These are phyloP conservation scores for Gymnopus androsaceus DNA, from an alignment of 1,284 basidiomycete genomes.

Conservation along the genomic window DNA sequence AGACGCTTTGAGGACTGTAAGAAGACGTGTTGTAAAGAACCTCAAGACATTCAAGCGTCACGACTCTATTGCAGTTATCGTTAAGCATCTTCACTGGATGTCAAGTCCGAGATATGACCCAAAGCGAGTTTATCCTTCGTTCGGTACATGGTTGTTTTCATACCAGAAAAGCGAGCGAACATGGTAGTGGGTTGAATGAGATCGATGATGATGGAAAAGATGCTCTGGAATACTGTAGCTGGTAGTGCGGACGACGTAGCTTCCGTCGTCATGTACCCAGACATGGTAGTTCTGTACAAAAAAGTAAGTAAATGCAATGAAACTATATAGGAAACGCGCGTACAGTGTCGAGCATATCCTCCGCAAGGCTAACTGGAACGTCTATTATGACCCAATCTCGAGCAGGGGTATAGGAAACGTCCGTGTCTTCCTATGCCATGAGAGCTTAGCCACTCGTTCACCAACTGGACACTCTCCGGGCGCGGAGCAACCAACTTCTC, in stretches of 20 bases:
- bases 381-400: slow-evolving; percentile 69
- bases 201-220: slow-evolving; percentile 64
- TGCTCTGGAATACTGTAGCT: slow-evolving; percentile 67
- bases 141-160: slow-evolving; percentile 44
- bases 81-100: slow-evolving; percentile 46
- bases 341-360: slow-evolving; percentile 70
- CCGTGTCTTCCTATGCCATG: slow-evolving; percentile 50
- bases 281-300: slow-evolving; percentile 43
- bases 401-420: slow-evolving; percentile 56
- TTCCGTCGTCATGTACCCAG: slow-evolving; percentile 58
- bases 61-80: slow-evolving; percentile 47
- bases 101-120: slow-evolving; percentile 18
- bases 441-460: slow-evolving; percentile 64
- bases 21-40: slow-evolving; percentile 36
- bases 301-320: not conserved
- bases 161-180: slow-evolving; percentile 55
- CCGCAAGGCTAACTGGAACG: slow-evolving; percentile 61
- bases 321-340: not conserved
- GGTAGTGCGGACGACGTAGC: slow-evolving; percentile 63
- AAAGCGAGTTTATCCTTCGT: slow-evolving; percentile 19
- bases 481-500: slow-evolving; percentile 61
- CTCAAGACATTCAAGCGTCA: slow-evolving; percentile 38
- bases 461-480: slow-evolving; percentile 49
- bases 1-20: slow-evolving; percentile 27
- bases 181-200: slow-evolving; percentile 76